A percentile compares a stretch with the other conserved stretches of the same genome.
Conservation (phyloP, 2,329 filamentous ascomycete genomes). For the Epichloe sp. region DNA sequence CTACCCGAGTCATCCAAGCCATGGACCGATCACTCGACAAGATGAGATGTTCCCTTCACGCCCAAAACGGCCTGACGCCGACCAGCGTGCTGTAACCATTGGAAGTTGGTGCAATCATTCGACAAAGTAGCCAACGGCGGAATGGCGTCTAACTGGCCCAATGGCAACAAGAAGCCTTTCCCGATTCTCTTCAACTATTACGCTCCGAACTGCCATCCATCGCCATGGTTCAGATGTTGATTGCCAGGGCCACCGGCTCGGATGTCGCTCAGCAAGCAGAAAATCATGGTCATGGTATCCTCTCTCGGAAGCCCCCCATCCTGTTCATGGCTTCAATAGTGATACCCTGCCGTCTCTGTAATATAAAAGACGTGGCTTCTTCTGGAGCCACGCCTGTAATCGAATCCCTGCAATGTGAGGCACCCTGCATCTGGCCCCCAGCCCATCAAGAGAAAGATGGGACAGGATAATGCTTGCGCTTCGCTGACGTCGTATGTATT, state of each 20-base stretch:
- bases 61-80: not conserved
- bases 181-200: not conserved
- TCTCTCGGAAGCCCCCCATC: not conserved
- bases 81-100: not conserved
- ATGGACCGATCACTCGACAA: not conserved
- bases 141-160: not conserved
- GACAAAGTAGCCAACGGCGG: not conserved
- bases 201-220: not conserved
- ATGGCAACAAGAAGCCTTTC: not conserved
- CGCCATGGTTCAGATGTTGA: no score
- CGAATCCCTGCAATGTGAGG: not conserved
- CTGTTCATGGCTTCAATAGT: not conserved
- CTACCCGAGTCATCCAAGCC: not conserved
- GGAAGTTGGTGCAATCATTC: not conserved
- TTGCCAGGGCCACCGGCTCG: not conserved
- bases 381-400: slow-evolving; percentile 1
- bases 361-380: not conserved
- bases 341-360: not conserved
- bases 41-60: not conserved
- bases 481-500: no score
- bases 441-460: not conserved
- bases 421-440: not conserved
- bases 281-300: not conserved
- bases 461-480: not conserved
- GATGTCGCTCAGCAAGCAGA: not conserved